A percentile compares a stretch with the other conserved stretches of the same genome.
Evolutionary conservation across 768 basidiomycete species (phyloP).

Genomic region (Boletus patriciae): DNA sequence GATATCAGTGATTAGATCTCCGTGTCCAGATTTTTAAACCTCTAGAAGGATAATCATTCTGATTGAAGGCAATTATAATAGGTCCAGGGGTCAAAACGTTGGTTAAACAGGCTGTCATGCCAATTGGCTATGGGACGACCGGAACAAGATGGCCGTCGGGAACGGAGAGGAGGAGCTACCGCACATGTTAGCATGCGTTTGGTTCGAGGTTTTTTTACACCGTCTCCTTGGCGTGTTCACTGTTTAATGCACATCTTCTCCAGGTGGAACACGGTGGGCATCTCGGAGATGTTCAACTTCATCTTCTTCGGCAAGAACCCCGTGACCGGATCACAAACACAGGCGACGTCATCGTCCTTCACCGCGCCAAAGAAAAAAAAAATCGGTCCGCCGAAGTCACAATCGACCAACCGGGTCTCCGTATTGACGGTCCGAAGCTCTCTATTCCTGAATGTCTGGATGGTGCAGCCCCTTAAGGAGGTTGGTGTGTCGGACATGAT

Average conservation of each 20-base stretch:
- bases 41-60: constrained; percentile 35
- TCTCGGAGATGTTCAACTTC: constrained; percentile 85
- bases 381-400: constrained; percentile 50
- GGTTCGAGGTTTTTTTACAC: constrained; percentile 62
- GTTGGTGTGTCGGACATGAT: constrained; percentile 91
- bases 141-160: constrained; percentile 42
- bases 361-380: constrained; percentile 72
- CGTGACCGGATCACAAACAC: constrained; percentile 89
- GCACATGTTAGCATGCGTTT: constrained; percentile 80
- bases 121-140: constrained; percentile 12
- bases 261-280: constrained; percentile 90
- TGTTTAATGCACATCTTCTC: not conserved
- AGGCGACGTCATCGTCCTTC: constrained; percentile 86
- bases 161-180: constrained; percentile 61
- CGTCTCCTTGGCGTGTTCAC: not conserved
- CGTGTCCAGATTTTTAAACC: constrained; percentile 75
- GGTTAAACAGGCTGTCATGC: constrained; percentile 68
- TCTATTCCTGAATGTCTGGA: constrained; percentile 66
- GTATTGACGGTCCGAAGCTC: constrained; percentile 72
- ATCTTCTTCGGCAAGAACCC: constrained; percentile 96
- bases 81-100: constrained; percentile 61
- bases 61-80: constrained; percentile 27
- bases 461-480: constrained; percentile 88
- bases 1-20: constrained; percentile 78
- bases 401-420: constrained; percentile 74